phyloP scores from a whole-genome alignment of 805 yeast species.

The Starmerella vaccinii region DNA sequence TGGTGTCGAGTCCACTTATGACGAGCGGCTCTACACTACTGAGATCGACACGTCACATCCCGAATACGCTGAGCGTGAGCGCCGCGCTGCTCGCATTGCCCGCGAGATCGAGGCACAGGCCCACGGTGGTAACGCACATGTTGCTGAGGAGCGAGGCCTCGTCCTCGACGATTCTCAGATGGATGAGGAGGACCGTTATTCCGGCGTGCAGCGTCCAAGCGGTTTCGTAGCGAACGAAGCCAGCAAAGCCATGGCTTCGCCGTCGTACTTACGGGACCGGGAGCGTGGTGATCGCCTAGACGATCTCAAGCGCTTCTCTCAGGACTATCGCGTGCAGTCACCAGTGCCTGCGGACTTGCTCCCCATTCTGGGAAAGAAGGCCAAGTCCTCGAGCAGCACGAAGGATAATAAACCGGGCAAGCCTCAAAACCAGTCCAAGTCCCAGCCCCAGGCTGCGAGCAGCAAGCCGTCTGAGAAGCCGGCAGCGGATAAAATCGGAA shows the following conservation, averaged over 20 bases:
- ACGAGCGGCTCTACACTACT: conserved; percentile 83
- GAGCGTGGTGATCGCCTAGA: conserved; percentile 30
- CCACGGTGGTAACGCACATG: conserved; percentile 57
- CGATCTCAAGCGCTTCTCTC: conserved; percentile 62
- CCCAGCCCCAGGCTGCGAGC: neutral
- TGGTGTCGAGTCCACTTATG: conserved; percentile 74
- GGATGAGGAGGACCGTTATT: conserved; percentile 93
- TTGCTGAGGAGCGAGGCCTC: conserved; percentile 86
- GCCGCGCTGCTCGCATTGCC: conserved; percentile 69
- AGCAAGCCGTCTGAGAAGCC: neutral
- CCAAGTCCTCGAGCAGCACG: conserved; percentile 1
- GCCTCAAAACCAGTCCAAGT: neutral
- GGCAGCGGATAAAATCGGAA: neutral
- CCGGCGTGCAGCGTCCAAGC: conserved; percentile 63
- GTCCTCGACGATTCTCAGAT: conserved; percentile 68
- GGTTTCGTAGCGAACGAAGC: conserved; percentile 18
- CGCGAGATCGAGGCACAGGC: conserved; percentile 67
- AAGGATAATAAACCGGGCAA: neutral
- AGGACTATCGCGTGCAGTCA: conserved; percentile 54
- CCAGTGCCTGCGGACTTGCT: conserved; percentile 53
- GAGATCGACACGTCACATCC: conserved; percentile 60
- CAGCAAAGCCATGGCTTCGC: conserved; percentile 24
- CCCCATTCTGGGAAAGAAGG: conserved; percentile 56
- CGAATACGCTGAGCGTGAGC: conserved; percentile 53
- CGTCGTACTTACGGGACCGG: conserved; percentile 25